These are phyloP conservation scores for Medicago arabica DNA, from an alignment of 306 rosid genomes.

Conservation along the genomic window DNA sequence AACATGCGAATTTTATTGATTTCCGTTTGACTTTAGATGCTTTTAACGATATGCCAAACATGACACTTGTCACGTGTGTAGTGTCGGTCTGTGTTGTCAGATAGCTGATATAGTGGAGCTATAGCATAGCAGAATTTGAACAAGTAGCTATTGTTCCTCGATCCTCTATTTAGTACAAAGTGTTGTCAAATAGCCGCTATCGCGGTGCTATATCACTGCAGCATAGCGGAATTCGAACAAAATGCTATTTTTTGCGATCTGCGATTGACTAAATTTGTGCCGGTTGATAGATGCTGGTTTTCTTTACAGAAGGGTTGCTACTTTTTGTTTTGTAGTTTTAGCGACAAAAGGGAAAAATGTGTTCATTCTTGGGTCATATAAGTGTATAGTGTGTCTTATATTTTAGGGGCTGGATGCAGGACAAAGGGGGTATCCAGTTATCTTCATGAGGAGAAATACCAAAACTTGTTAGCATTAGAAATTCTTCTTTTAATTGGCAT, in stretches of 20 bases:
- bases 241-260: background rate
- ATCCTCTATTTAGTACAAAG: too few relatives aligned
- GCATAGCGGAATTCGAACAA: too few relatives aligned
- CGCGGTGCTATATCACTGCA: too few relatives aligned
- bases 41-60: background rate
- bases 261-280: background rate
- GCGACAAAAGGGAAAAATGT: background rate
- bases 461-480: conserved; percentile 11
- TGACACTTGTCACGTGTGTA: background rate
- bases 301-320: background rate
- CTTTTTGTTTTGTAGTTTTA: conserved; percentile 28
- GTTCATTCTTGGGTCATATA: conserved; percentile 23
- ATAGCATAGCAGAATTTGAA: too few relatives aligned
- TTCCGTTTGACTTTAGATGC: conserved; percentile 7
- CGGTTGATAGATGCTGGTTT: background rate
- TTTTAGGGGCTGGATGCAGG: background rate
- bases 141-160: too few relatives aligned
- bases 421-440: background rate
- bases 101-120: too few relatives aligned
- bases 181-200: too few relatives aligned
- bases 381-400: background rate
- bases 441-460: background rate
- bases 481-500: conserved; percentile 1
- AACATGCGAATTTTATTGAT: conserved; percentile 13
- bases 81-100: background rate